These are phyloP conservation scores for Gossypium raimondii DNA, from an alignment of 345 rosid species.

Conservation along the genomic window DNA sequence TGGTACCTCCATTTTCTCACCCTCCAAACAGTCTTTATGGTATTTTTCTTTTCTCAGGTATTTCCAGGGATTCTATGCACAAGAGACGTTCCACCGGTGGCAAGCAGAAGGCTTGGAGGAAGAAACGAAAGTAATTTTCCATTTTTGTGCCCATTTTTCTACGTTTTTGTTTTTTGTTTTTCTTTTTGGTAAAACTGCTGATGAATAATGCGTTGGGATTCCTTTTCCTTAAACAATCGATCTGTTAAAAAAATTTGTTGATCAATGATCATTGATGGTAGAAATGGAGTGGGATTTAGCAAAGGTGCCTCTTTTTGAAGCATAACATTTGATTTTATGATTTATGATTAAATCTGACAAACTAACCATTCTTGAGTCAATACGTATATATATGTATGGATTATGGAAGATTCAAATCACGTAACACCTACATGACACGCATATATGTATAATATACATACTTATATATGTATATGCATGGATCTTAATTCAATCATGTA, in stretches of 20 bases:
- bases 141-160: not conserved
- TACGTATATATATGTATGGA: too few relatives aligned
- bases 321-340: not conserved
- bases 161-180: not conserved
- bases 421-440: not conserved
- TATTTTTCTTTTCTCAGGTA: constrained; percentile 32
- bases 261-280: not conserved
- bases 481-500: not conserved
- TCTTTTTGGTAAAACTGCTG: not conserved
- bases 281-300: not conserved
- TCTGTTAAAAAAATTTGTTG: not conserved
- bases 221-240: not conserved
- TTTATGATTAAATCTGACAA: too few relatives aligned
- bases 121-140: constrained; percentile 67
- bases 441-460: too few relatives aligned
- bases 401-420: not conserved
- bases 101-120: constrained; percentile 85
- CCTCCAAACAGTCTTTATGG: not conserved
- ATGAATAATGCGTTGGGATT: not conserved
- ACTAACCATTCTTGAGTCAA: too few relatives aligned
- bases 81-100: constrained; percentile 93
- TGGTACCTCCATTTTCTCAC: not conserved
- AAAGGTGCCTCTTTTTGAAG: not conserved
- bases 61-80: constrained; percentile 82
- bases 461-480: not conserved